phyloP scores from a whole-genome alignment of 371 early-diverging fungal species.

The Mortierella sp. region DNA sequence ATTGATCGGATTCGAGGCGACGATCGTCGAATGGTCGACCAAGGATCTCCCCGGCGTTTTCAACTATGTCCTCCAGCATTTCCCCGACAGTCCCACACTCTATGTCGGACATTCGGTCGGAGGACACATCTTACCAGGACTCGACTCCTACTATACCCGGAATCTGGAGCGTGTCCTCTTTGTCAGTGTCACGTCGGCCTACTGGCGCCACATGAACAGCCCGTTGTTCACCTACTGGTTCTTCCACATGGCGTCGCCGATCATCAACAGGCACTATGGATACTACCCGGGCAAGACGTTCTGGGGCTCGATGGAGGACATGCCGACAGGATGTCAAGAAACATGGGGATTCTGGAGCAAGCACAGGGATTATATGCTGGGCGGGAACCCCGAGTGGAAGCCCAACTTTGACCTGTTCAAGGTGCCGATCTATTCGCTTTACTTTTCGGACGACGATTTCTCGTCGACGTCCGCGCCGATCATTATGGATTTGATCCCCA shows the following conservation, averaged over 20 bases:
- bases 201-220: slow-evolving; percentile 51
- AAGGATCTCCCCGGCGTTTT: slow-evolving; percentile 56
- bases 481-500: slow-evolving; percentile 44
- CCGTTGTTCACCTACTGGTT: slow-evolving; percentile 54
- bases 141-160: slow-evolving; percentile 53
- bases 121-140: slow-evolving; percentile 46
- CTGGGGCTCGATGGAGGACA: slow-evolving; percentile 55
- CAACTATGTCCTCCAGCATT: slow-evolving; percentile 37
- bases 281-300: slow-evolving; percentile 56
- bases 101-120: slow-evolving; percentile 57
- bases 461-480: slow-evolving; percentile 36
- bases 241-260: slow-evolving; percentile 45
- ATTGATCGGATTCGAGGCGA: slow-evolving; percentile 56
- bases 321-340: slow-evolving; percentile 53
- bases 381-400: slow-evolving; percentile 58
- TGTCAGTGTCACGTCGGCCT: slow-evolving; percentile 49
- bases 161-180: slow-evolving; percentile 51
- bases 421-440: slow-evolving; percentile 47
- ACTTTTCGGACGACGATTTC: slow-evolving; percentile 56
- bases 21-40: slow-evolving; percentile 53
- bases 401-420: slow-evolving; percentile 52
- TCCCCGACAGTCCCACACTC: slow-evolving; percentile 45
- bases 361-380: slow-evolving; percentile 51
- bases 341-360: slow-evolving; percentile 52
- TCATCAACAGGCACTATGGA: slow-evolving; percentile 45